These are phyloP conservation scores for Yamagishiella unicocca DNA, from an alignment of 139 green algal species.

Conservation along the genomic window DNA sequence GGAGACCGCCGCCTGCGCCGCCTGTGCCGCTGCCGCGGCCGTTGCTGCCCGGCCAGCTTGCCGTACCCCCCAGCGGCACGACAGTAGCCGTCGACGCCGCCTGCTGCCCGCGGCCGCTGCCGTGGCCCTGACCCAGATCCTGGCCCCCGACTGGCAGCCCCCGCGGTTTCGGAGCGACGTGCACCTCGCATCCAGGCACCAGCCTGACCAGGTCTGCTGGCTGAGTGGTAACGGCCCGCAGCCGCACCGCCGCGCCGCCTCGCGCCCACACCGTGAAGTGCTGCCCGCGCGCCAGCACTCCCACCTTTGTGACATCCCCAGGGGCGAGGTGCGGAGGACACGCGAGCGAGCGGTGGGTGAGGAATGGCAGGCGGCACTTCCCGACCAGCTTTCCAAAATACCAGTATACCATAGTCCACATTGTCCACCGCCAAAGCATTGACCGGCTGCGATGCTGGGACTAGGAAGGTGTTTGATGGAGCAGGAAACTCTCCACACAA, in stretches of 20 bases:
- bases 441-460: too few relatives aligned
- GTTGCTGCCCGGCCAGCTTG: background rate
- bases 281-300: constrained; percentile 74
- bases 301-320: constrained; percentile 78
- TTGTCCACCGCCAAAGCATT: too few relatives aligned
- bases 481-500: too few relatives aligned
- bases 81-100: background rate
- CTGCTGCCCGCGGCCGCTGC: background rate
- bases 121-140: background rate
- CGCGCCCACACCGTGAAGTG: constrained; percentile 79
- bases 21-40: background rate
- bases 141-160: background rate
- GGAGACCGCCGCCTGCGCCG: background rate
- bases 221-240: constrained; percentile 26
- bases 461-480: too few relatives aligned
- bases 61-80: background rate
- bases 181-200: constrained; percentile 74
- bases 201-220: constrained; percentile 68
- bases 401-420: too few relatives aligned
- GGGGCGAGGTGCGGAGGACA: too few relatives aligned
- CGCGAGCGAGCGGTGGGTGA: too few relatives aligned
- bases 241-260: constrained; percentile 36
- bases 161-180: constrained; percentile 79
- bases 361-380: too few relatives aligned
- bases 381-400: too few relatives aligned